phyloP scores from a whole-genome alignment of 2,329 filamentous ascomycete genomes.

The Clonostachys chloroleuca region DNA sequence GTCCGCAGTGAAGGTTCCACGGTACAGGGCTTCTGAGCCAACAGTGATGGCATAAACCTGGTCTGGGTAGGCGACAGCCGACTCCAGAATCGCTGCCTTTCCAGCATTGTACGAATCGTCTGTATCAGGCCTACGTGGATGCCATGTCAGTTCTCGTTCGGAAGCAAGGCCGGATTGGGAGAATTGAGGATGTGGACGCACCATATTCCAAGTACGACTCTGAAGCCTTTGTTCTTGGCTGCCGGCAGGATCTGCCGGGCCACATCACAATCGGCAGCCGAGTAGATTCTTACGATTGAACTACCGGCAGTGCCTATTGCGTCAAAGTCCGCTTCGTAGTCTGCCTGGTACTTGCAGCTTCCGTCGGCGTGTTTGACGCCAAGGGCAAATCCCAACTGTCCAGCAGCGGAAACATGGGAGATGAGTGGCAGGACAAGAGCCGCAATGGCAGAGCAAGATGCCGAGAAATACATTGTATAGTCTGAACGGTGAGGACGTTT shows the following conservation, averaged over 20 bases:
- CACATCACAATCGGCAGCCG: conserved; percentile 2
- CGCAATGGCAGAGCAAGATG: too few species aligned
- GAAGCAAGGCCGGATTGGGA: too few species aligned
- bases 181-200: not conserved
- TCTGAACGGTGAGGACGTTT: too few species aligned
- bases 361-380: conserved; percentile 2
- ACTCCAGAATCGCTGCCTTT: not conserved
- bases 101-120: conserved; percentile 1
- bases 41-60: conserved; percentile 2
- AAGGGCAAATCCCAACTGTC: conserved; percentile 1
- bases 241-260: not conserved
- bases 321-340: conserved; percentile 2
- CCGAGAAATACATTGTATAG: not conserved
- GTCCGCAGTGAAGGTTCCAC: conserved; percentile 1
- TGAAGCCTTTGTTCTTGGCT: not conserved
- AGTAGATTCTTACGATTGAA: not conserved
- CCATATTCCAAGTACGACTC: conserved; percentile 1
- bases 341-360: not conserved
- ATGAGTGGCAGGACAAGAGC: not conserved
- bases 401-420: not conserved
- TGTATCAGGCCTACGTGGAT: not conserved
- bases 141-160: too few species aligned
- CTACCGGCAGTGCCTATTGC: not conserved
- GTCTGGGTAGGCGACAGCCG: not conserved
- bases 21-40: conserved; percentile 2